Evolutionary conservation across 306 rosid species (phyloP), one percentile per base, ranked within the genome.

Genomic region (Alnus glutinosa): DNA sequence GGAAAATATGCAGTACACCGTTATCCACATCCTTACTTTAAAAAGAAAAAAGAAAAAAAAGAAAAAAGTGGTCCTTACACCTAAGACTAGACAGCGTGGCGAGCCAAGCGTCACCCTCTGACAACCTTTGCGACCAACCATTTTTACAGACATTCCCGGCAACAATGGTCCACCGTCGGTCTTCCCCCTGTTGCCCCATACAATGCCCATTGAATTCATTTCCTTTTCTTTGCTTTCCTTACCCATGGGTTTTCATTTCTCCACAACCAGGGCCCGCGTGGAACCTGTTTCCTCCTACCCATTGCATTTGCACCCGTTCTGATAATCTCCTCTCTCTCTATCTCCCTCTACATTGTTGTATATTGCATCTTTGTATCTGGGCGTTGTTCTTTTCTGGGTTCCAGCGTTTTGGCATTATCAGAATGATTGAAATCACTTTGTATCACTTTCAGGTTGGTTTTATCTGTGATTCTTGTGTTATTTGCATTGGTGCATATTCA

Each of bases 151-250:
- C 75, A 63, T 81, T 42, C 77, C 82, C 77, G 68, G 68, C 57
- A 72, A 77, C 83, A 54, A 46, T 83, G 75, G 66, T 75, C 81
- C 62, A 59, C 66, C 78, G 36, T 71, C 55, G 54, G 44, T 68
- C 75, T 71, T 55, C 32, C 28, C 2, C 9, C 34, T 42, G 37
- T 28, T 55, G 30, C 61, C 19, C 73, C 54, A 44, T 28, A 7
- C 16, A 57, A 30, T 32, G 44, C 72, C 55, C 74, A 58, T 73
- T 73, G 42, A 64, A 1, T 58, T 19, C 48, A 9, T 9, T 73
- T 52, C 14, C 16, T 39, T 2, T 16, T 37, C 23, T 9, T 7
- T 66, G 15, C 48, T 67, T 67, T 39, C 28, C 15, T 16, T 42
- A 16, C 28, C 5, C 51, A 67, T 39, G 42, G 32, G 49, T 44